Evolutionary conservation across 1,284 basidiomycete species (phyloP).

Genomic region (Sporisorium exsertum): DNA sequence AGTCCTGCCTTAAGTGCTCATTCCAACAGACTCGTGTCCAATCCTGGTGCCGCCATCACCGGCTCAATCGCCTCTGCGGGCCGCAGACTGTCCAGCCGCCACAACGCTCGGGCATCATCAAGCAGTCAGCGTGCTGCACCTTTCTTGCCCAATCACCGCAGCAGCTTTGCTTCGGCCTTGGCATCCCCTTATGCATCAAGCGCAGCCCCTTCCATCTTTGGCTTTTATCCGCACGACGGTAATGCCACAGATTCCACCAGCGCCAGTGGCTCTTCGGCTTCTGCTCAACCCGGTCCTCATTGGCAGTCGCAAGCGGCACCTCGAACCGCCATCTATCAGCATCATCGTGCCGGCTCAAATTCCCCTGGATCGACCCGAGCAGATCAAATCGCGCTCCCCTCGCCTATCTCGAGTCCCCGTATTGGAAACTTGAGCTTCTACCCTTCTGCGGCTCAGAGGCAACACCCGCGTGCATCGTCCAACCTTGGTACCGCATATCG

Average conservation of each 20-base stretch:
- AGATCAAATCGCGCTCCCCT: background rate
- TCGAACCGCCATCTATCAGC: background rate
- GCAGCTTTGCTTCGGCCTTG: conserved; percentile 17
- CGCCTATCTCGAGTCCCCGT: conserved; percentile 10
- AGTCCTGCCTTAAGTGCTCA: background rate
- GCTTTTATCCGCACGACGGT: conserved; percentile 42
- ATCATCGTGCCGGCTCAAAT: conserved; percentile 1
- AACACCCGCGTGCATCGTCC: background rate
- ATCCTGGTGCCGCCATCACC: background rate
- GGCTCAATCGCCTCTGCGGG: background rate
- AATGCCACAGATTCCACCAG: background rate
- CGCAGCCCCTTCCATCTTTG: conserved; percentile 41
- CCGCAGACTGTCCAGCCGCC: background rate
- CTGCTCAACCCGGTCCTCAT: background rate
- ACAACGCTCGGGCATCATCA: background rate
- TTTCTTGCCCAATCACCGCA: background rate
- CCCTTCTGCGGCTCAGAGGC: background rate
- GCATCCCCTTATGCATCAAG: conserved; percentile 17
- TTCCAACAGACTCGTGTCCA: conserved; percentile 4
- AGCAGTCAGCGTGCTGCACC: background rate
- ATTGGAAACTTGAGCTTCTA: conserved; percentile 17
- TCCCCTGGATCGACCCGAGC: background rate
- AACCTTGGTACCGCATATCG: conserved; percentile 1
- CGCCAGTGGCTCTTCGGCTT: background rate
- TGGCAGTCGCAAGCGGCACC: background rate